Evolutionary conservation across 768 basidiomycete genomes (phyloP), one percentile per base, ranked within the genome.

Genomic region (Boletus reticulatus): DNA sequence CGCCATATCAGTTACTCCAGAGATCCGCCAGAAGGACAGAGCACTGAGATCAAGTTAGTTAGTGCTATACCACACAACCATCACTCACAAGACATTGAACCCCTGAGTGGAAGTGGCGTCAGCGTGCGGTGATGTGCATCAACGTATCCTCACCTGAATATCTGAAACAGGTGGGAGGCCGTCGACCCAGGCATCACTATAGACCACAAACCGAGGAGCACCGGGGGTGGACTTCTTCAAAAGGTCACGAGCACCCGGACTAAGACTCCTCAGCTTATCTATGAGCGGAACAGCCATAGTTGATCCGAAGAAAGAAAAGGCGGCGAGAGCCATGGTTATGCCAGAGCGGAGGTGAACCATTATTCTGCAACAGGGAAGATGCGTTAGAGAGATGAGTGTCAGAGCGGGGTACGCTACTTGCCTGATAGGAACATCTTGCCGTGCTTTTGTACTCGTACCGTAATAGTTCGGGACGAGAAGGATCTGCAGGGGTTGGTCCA

Each of bases 181-280:
- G 41, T 67, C 66, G 9, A 78, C 75, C 54, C 68, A 83, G 22
- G 66, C 59, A 48, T 78, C 77, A 46, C 71, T 66, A 57, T 78
- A 78, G 16, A 67, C 62, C 7, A 75, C 43, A 31, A 74, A 87
- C 58, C 80, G 77, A 24, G 84, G 84, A 6, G 81, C 74, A 29
- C 76, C 73, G 0, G 78, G 75, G 5, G 42, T 34, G 0, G 64
- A 36, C 42, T 44, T 52, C 56, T 55, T 60, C 32, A 65, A 20
- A 9, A 67, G n/a, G 4, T 56, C 62, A 27, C 60, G 59, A 24
- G 66, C 67, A 5, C 24, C 43, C 1, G 57, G 64, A 44, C 46
- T 67, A 32, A 67, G 58, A 36, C 24, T 34, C 27, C 17, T 50
- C 17, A 67, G 45, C 49, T 51, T 69, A 14, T 63, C 52, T 12